These are phyloP conservation scores for Globisporangium nodosum DNA, from an alignment of 352 stramenopile genomes.

Conservation along the genomic window DNA sequence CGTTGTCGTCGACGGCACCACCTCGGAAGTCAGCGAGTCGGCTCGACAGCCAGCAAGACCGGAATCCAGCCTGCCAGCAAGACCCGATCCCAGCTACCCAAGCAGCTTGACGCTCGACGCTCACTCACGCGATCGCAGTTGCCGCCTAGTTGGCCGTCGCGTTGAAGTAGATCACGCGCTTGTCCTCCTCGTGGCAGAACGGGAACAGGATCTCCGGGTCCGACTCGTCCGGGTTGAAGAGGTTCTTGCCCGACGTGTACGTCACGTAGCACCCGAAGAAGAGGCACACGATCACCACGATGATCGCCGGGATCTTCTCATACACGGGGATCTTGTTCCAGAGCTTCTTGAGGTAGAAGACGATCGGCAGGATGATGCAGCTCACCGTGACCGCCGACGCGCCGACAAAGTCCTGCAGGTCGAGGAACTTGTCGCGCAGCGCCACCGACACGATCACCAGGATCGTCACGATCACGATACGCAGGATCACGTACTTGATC, in stretches of 20 bases:
- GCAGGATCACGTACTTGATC: conserved; percentile 35
- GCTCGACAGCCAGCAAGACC: no score
- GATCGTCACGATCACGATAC: conserved; percentile 24
- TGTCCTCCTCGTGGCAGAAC: conserved; percentile 13
- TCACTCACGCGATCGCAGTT: no score
- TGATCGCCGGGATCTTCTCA: conserved; percentile 15
- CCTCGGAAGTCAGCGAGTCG: no score
- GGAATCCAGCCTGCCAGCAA: no score
- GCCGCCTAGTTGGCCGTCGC: not conserved
- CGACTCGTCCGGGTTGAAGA: conserved; percentile 15
- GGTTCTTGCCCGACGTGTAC: conserved; percentile 17
- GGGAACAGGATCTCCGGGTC: conserved; percentile 9
- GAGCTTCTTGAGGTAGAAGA: conserved; percentile 18
- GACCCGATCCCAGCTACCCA: no score
- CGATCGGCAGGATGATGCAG: conserved; percentile 37
- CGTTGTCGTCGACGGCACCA: no score
- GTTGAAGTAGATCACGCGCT: conserved; percentile 17
- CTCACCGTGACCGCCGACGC: conserved; percentile 37
- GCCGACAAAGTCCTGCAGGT: conserved; percentile 32
- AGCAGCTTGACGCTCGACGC: no score
- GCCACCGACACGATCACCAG: conserved; percentile 32
- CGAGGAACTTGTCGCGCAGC: conserved; percentile 41
- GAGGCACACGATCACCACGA: conserved; percentile 16
- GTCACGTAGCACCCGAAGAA: conserved; percentile 20
- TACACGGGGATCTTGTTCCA: conserved; percentile 17